Base-by-base conservation (phyloP, 768 basidiomycete species). In the Agaricus subrufescens region DNA sequence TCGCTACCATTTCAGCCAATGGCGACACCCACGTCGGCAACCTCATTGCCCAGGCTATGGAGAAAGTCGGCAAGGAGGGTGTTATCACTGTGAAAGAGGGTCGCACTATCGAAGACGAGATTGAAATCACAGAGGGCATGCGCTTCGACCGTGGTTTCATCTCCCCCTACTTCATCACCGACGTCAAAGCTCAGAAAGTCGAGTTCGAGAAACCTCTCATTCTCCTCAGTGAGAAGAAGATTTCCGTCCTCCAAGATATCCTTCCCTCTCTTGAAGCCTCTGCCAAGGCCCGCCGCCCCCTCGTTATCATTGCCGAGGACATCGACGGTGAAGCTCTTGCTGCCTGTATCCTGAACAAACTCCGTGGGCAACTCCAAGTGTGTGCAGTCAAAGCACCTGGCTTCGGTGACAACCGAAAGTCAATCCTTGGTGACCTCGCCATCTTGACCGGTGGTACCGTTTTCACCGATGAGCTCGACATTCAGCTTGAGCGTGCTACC, bases 61-160 rank as follows among this genome's bases (percentile, higher is more conserved):
- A 98, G 75, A 97, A 97, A 73, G 96, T 98, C 58, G 96, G 96
- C 69, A 97, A 96, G 78, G 96, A 99, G 75, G 96, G 96, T 70
- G 96, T 98, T 67, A 98, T 99, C 78, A 98, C 96, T 49, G 95
- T 99, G 71, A 99, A 98, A 80, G 96, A 99, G 73, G 96, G 96
- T 44, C 86, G 89, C 64, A 98, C 96, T 4, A 97, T 95, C 61
- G 94, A 98, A 65, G 96, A 99, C 68, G 94, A 97, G 74, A 98
- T 98, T 68, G 96, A 99, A 71, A 94, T 99, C 66, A 98, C 96
- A 27, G 96, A 99, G 76, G 96, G 96, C 72, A 99, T 99, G 96
- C 87, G 94, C 66, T 98, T 99, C 76, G 96, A 99, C 83, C 90
- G 96, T 52, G 96, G 96, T 23, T 99, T 84, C 82, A 96, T 98